These are phyloP conservation scores for Candida krabiensis DNA, from an alignment of 805 yeast genomes.

Conservation along the genomic window DNA sequence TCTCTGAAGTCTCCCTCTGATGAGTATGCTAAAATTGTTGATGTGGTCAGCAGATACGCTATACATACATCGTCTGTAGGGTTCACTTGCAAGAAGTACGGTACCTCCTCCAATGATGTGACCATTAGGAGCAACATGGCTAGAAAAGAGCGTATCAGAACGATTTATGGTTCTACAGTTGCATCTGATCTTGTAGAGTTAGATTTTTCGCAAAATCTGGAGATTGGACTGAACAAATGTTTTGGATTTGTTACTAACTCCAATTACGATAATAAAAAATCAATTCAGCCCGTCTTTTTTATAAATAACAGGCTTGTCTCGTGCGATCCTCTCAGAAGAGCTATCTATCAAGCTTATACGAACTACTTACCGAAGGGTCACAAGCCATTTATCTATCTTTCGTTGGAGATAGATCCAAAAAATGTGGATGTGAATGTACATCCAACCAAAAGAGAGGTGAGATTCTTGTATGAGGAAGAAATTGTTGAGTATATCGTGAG, in stretches of 20 bases:
- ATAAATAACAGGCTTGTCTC: constrained; percentile 81
- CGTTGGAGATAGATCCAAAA: constrained; percentile 63
- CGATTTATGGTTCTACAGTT: constrained; percentile 67
- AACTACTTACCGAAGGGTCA: constrained; percentile 75
- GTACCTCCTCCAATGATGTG: constrained; percentile 71
- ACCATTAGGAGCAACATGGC: constrained; percentile 51
- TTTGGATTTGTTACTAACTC: constrained; percentile 69
- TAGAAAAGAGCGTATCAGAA: constrained; percentile 67
- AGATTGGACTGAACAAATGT: constrained; percentile 51
- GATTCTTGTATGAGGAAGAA: constrained; percentile 84
- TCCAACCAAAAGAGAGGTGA: constrained; percentile 91
- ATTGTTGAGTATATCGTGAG: constrained; percentile 63
- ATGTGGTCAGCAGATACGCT: constrained; percentile 81
- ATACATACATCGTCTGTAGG: constrained; percentile 70
- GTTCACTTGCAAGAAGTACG: constrained; percentile 75
- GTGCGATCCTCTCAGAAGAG: constrained; percentile 77
- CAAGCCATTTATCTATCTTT: constrained; percentile 74
- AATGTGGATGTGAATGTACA: constrained; percentile 92
- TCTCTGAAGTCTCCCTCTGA: constrained; percentile 67
- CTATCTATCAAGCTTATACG: constrained; percentile 61
- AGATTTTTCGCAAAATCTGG: constrained; percentile 31
- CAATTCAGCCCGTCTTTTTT: constrained; percentile 70
- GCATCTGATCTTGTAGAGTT: constrained; percentile 64
- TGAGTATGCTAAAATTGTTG: constrained; percentile 75
- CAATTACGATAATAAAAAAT: constrained; percentile 67